Percentiles rank a stretch among this genome's conserved stretches.
These are phyloP conservation scores for Tulasnella sp. DNA, from an alignment of 768 basidiomycete genomes.

Conservation along the genomic window DNA sequence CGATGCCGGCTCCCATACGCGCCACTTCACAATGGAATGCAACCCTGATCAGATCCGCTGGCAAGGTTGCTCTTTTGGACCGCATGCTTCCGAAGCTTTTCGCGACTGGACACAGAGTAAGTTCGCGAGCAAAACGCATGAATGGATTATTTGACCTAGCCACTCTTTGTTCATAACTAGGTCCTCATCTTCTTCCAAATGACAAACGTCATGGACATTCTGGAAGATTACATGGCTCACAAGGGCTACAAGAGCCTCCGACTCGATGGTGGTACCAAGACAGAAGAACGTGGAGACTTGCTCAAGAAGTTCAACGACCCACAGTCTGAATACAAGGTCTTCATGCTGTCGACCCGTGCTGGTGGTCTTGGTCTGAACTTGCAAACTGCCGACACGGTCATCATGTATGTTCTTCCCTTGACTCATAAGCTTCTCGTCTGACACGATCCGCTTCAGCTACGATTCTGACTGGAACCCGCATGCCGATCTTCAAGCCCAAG, in stretches of 20 bases:
- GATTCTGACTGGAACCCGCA: slow-evolving; percentile 95
- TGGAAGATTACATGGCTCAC: slow-evolving; percentile 89
- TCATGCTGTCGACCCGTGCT: slow-evolving; percentile 88
- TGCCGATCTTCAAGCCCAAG: slow-evolving; percentile 97
- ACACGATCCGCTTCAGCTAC: slow-evolving; percentile 35
- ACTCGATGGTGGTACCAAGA: slow-evolving; percentile 93
- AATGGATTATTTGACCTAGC: neutral
- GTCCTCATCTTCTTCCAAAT: slow-evolving; percentile 99
- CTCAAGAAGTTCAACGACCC: slow-evolving; percentile 84
- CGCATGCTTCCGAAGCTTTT: slow-evolving; percentile 95
- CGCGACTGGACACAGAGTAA: slow-evolving; percentile 74
- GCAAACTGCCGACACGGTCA: slow-evolving; percentile 92
- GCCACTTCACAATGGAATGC: slow-evolving; percentile 73
- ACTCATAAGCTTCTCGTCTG: neutral
- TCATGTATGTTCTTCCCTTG: slow-evolving; percentile 51
- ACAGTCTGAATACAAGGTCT: slow-evolving; percentile 76
- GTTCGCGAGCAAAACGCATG: slow-evolving; percentile 15
- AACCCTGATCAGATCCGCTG: slow-evolving; percentile 72
- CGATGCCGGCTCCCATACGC: neutral
- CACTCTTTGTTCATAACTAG: slow-evolving; percentile 27
- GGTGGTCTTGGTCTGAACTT: slow-evolving; percentile 91
- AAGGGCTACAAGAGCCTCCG: slow-evolving; percentile 80
- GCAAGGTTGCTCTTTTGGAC: slow-evolving; percentile 87
- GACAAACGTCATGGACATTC: slow-evolving; percentile 98
- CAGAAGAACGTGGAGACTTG: slow-evolving; percentile 82